Evolutionary conservation across 306 rosid species (phyloP).

Genomic region (Hippophae tibetana): DNA sequence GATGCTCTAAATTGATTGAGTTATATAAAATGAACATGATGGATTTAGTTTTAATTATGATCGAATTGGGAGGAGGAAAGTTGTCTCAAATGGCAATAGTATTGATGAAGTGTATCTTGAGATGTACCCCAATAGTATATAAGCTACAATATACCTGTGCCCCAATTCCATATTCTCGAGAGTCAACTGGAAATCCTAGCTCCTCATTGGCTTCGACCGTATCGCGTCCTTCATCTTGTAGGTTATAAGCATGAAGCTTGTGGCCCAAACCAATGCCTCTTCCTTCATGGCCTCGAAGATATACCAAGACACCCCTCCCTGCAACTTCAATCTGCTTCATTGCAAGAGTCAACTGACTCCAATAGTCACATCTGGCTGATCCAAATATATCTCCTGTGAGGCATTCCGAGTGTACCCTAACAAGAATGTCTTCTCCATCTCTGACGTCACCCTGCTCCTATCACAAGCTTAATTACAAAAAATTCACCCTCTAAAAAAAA

Average conservation of each 20-base stretch:
- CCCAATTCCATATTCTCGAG: constrained; percentile 95
- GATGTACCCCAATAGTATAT: background rate
- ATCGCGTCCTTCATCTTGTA: constrained; percentile 77
- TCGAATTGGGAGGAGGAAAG: background rate
- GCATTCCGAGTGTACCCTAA: constrained; percentile 95
- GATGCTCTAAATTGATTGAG: too few species aligned
- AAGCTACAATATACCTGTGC: constrained; percentile 57
- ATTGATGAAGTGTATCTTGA: background rate
- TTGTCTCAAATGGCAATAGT: background rate
- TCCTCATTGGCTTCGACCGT: constrained; percentile 96
- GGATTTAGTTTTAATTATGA: too few species aligned
- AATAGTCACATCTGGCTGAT: constrained; percentile 93
- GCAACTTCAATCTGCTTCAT: constrained; percentile 95
- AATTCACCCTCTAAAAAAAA: too few species aligned
- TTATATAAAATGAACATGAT: too few species aligned
- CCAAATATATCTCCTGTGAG: constrained; percentile 98
- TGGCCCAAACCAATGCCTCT: constrained; percentile 97
- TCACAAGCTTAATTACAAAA: constrained; percentile 1
- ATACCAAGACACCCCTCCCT: constrained; percentile 82
- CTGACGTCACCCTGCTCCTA: constrained; percentile 75
- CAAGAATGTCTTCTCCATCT: constrained; percentile 80
- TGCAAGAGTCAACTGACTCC: constrained; percentile 77
- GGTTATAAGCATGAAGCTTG: constrained; percentile 86
- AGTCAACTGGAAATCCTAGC: constrained; percentile 86
- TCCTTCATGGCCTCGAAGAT: constrained; percentile 93